Evolutionary conservation across 208 protist genomes (phyloP).

Genomic region (Blechomonas ayalai): DNA sequence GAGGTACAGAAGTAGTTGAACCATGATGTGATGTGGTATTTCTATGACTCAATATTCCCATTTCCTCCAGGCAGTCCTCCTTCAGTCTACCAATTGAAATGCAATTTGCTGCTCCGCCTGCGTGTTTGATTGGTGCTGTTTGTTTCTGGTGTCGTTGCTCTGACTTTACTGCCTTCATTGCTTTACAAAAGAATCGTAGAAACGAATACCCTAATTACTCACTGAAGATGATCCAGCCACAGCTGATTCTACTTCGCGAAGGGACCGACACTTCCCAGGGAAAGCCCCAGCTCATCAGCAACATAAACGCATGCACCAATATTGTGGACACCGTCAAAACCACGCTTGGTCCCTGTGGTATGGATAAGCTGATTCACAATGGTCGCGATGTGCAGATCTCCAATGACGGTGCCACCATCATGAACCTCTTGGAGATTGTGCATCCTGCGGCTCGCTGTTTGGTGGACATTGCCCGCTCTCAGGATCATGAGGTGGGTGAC

Average conservation of each 20-base stretch:
- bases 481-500: slow-evolving; percentile 99
- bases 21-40: too few species aligned
- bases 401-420: slow-evolving; percentile 99
- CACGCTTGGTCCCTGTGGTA: slow-evolving; percentile 98
- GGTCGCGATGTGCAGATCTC: slow-evolving; percentile 96
- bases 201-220: too few species aligned
- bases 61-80: too few species aligned
- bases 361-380: slow-evolving; percentile 99
- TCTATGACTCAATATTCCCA: too few species aligned
- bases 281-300: slow-evolving; percentile 98
- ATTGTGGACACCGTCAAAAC: slow-evolving; percentile 94
- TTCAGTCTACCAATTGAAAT: too few species aligned
- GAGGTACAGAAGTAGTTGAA: too few species aligned
- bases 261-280: slow-evolving; percentile 99
- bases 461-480: slow-evolving; percentile 99
- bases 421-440: slow-evolving; percentile 99
- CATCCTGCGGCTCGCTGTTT: slow-evolving; percentile 99
- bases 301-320: slow-evolving; percentile 99
- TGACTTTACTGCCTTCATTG: too few species aligned
- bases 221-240: slow-evolving; percentile 93
- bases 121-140: too few species aligned
- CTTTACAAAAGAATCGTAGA: too few species aligned
- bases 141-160: too few species aligned
- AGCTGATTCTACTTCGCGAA: slow-evolving; percentile 99
- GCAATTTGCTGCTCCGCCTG: too few species aligned